Percentiles rank a stretch among this genome's conserved stretches.
Evolutionary conservation across 257 asterid genomes (phyloP).

Genomic region (Rehmannia glutinosa): DNA sequence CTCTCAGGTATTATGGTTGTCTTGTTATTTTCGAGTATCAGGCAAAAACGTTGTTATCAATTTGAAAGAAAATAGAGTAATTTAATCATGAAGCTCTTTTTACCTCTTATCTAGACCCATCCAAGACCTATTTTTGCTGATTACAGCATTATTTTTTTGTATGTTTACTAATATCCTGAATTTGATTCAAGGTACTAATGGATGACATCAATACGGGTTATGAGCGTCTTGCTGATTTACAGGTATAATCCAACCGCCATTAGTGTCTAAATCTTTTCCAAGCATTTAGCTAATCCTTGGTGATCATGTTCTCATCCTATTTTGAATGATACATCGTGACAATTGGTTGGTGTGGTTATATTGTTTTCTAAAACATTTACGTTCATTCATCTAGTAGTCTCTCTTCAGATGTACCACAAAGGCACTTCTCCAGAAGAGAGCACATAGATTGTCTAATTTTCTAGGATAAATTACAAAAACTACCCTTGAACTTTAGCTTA

Average conservation of each 20-base stretch:
- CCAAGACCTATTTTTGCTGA: slow-evolving; percentile 4
- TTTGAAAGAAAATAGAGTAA: background rate
- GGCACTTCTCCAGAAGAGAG: background rate
- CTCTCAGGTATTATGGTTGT: slow-evolving; percentile 61
- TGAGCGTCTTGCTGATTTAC: slow-evolving; percentile 94
- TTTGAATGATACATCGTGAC: too few relatives aligned
- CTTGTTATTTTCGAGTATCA: background rate
- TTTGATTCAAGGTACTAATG: slow-evolving; percentile 63
- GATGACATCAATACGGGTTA: slow-evolving; percentile 95
- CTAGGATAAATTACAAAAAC: too few relatives aligned
- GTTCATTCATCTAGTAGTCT: too few relatives aligned
- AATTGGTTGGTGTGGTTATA: background rate
- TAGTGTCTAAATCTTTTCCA: background rate
- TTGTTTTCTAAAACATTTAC: background rate
- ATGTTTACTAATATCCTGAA: background rate
- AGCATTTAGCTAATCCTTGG: background rate
- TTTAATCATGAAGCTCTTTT: too few relatives aligned
- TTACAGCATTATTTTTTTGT: background rate
- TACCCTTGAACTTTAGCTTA: too few relatives aligned
- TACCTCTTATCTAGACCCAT: too few relatives aligned
- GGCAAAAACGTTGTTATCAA: too few relatives aligned
- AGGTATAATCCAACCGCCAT: slow-evolving; percentile 40
- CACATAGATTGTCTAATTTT: too few relatives aligned
- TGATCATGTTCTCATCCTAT: background rate
- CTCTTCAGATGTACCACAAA: background rate